Evolutionary conservation across 2,329 filamentous ascomycete genomes (phyloP).

Genomic region (Colletotrichum spaethianum): DNA sequence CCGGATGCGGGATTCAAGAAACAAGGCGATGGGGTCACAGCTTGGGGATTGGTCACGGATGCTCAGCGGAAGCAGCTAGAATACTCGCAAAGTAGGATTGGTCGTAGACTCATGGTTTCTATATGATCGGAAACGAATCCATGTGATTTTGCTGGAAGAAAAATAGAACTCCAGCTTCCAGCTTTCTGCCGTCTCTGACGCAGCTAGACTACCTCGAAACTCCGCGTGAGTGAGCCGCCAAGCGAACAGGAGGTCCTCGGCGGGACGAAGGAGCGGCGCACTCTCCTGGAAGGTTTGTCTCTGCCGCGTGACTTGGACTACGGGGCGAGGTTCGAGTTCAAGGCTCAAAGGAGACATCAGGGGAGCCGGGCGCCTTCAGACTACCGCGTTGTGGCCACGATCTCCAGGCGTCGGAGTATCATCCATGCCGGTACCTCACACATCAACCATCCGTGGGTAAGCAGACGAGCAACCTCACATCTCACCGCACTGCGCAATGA

Average conservation of each 20-base stretch:
- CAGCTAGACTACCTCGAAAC: neutral
- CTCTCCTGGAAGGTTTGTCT: neutral
- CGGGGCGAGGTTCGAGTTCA: neutral
- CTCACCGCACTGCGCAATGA: slow-evolving; percentile 90
- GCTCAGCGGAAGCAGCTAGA: neutral
- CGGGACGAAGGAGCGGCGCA: neutral
- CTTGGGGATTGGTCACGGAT: neutral
- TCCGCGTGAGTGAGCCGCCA: too few species aligned
- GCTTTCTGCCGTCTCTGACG: neutral
- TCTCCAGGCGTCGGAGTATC: neutral
- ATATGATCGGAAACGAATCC: neutral
- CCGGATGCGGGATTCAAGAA: neutral
- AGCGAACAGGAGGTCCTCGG: neutral
- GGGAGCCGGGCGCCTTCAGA: neutral
- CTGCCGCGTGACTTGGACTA: neutral
- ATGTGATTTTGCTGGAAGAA: neutral
- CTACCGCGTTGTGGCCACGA: neutral
- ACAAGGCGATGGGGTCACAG: neutral
- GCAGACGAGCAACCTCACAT: slow-evolving; percentile 70
- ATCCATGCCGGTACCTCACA: neutral
- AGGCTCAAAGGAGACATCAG: neutral
- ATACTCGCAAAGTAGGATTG: too few species aligned
- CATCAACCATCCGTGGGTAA: too few species aligned
- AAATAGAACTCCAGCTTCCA: too few species aligned
- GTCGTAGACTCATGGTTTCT: too few species aligned